Evolutionary conservation across 108 stramenopile species (phyloP).

Genomic region (Epithemia pelagica): DNA sequence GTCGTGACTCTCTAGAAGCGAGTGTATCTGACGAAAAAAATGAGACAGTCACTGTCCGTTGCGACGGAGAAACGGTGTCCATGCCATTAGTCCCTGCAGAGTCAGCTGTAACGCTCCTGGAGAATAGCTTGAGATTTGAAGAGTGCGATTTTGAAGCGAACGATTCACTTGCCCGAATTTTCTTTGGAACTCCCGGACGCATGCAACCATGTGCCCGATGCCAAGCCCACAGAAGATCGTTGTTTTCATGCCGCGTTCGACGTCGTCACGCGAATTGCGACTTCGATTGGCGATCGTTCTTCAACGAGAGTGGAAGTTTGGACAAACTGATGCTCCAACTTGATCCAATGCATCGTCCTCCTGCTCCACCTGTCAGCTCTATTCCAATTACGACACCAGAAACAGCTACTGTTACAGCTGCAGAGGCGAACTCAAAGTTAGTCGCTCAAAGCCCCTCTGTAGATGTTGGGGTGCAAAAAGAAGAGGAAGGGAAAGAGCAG

Average conservation of each 20-base stretch:
- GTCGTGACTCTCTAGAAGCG: background rate
- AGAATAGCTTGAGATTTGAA: background rate
- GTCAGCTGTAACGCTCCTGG: background rate
- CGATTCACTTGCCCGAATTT: constrained; percentile 12
- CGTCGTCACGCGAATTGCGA: constrained; percentile 42
- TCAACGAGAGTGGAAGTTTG: constrained; percentile 22
- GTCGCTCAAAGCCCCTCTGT: background rate
- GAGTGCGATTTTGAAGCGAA: constrained; percentile 6
- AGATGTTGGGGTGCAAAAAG: no score
- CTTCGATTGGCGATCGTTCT: constrained; percentile 25
- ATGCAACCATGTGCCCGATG: constrained; percentile 36
- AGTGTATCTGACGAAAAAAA: background rate
- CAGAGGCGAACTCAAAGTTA: background rate
- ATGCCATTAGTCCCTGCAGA: background rate
- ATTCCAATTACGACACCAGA: background rate
- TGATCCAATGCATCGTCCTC: background rate
- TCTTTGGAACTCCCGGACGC: constrained; percentile 25
- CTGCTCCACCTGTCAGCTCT: background rate
- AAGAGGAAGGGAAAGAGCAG: background rate
- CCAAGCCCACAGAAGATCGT: constrained; percentile 13
- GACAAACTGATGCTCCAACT: constrained; percentile 30
- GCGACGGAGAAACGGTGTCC: background rate
- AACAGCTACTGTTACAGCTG: background rate
- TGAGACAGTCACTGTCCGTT: background rate
- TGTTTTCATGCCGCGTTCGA: constrained; percentile 31